A percentile compares a stretch with the other conserved stretches of the same genome.
Conservation (phyloP, 257 asterid species). For the Verbascum thapsus region DNA sequence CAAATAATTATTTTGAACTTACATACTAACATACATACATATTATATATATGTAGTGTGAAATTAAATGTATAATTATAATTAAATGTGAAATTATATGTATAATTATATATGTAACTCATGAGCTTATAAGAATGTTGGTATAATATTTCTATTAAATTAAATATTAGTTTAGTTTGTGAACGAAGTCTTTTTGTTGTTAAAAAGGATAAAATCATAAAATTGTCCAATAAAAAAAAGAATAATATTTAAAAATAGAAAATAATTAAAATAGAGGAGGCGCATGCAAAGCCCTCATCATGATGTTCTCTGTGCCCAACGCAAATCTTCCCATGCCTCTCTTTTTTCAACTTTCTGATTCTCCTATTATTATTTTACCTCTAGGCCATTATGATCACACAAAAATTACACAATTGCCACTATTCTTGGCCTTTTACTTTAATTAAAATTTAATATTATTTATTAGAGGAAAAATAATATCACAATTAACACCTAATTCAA, state of each 20-base stretch:
- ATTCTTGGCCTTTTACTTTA: not conserved
- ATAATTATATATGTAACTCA: too few relatives aligned
- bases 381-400: slow-evolving; percentile 26
- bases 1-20: too few relatives aligned
- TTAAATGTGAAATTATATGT: too few relatives aligned
- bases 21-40: too few relatives aligned
- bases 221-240: not conserved
- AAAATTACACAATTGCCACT: slow-evolving; percentile 31
- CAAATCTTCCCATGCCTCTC: slow-evolving; percentile 48
- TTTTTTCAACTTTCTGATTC: slow-evolving; percentile 29
- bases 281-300: slow-evolving; percentile 79
- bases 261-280: slow-evolving; percentile 52
- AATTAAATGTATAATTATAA: too few relatives aligned
- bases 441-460: too few relatives aligned
- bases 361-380: not conserved
- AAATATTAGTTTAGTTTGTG: too few relatives aligned
- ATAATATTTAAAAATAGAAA: not conserved
- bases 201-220: not conserved
- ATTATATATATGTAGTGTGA: too few relatives aligned
- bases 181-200: not conserved
- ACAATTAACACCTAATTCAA: too few relatives aligned
- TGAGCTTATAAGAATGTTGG: too few relatives aligned
- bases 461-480: too few relatives aligned
- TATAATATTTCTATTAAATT: too few relatives aligned
- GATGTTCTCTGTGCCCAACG: slow-evolving; percentile 59